Base-by-base conservation (phyloP, 1,284 basidiomycete species). In the Thecaphora thlaspeos region DNA sequence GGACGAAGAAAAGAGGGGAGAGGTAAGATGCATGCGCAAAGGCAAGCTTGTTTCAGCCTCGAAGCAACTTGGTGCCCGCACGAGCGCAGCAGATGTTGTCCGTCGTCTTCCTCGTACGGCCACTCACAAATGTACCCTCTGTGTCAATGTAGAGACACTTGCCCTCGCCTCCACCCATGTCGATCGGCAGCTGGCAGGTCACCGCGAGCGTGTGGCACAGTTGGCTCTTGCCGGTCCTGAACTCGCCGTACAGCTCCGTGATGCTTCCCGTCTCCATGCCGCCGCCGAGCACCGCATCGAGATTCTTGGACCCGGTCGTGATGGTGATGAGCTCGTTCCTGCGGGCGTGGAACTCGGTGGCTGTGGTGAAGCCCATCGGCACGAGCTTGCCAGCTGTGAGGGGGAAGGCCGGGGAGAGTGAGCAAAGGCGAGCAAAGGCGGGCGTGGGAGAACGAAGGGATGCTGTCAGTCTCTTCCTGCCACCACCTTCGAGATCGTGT, bases 101-200 rank as follows among this genome's bases (percentile, higher is more conserved):
- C n/a, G n/a, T n/a, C n/a, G n/a, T n/a, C n/a, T n/a, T n/a, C n/a
- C n/a, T n/a, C n/a, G n/a, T n/a, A 28, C 14, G 2, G 38, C 18
- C 32, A 46, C 57, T 55, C 44, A 60, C 57, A 83, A 99, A 99
- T 3, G 95, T 98, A 11, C 93, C 93, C 77, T 99, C 94, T 0
- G 95, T 98, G 79, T 99, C 95, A 80, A 99, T 97, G 80, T 94
- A 99, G 43, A 98, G 82, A 75, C 94, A 97, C 81, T 99, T 99
- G 44, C 95, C 95, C 80, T 98, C 95, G 7, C 95, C 95, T 26
- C 95, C 95, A 23, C 95, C 95, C 93, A 97, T 96, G 69, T 86
- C 88, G 41, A 94, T 88, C 0, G 95, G 95, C 9, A 98, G 84
- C 82, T 85, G 95, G 78, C 95, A 99, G 7, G 94, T 97, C 15